Evolutionary conservation across 768 basidiomycete species (phyloP), one percentile per base, ranked within the genome.

Genomic region (Termitomyces sp.): DNA sequence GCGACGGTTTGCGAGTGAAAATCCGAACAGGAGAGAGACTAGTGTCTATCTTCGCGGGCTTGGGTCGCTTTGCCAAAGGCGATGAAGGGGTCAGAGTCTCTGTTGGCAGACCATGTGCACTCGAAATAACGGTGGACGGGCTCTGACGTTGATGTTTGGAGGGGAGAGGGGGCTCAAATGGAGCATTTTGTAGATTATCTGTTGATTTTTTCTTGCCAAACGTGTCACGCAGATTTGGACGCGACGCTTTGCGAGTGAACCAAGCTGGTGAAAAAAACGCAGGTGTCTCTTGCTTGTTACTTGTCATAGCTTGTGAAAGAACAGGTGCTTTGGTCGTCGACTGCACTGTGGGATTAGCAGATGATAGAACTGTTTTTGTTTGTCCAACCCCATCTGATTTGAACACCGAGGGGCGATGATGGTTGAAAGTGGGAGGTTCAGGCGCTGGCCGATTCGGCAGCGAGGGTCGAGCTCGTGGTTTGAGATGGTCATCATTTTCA

Each of bases 1-100:
- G 58, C 22, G 61, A 59, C 7, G 58, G 18, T 46, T 57, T 62
- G 9, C 61, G 58, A 32, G 48, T 52, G 38, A 63, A 55, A 20
- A 56, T 28, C 22, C 58, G 56, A 26, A 47, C 46, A 28, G 58
- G 38, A 16, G 54, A 56, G 16, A 56, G 47, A 26, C 48, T 43
- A 2, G 53, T 59, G 38, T 63, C 57, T 18, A 56, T 57, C 14
- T 42, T 63, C 9, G 40, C 53, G 24, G 52, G 49, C 53, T 53
- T 63, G 2, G 43, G 35, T 12, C 45, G 45, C 35, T 50, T 51
- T 16, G 13, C 18, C 28, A 24, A 26, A 40, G 53, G 18, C n/a
- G 10, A n/a, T 28, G 51, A 28, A n/a, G 36, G 18, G 5, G 24
- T 3, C 18, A n/a, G 38, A 28, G n/a, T 4, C 20, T 53, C 57